phyloP scores from a whole-genome alignment of 1,284 basidiomycete genomes.

The Ceratobasidium theobromae region DNA sequence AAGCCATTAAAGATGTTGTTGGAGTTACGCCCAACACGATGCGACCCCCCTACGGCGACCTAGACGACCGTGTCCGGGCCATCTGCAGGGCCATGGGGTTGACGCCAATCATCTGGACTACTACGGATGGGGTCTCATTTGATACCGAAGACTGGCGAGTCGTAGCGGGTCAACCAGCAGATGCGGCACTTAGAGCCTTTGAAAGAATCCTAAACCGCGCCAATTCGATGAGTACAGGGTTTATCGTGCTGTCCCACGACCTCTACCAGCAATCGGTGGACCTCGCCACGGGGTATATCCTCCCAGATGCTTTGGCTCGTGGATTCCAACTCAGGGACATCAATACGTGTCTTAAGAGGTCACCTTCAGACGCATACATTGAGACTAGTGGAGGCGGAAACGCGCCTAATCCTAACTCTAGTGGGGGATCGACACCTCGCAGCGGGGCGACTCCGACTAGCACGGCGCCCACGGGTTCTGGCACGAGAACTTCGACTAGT shows the following conservation, averaged over 20 bases:
- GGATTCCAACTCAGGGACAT: slow-evolving; percentile 39
- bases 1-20: slow-evolving; percentile 76
- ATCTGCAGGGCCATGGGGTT: slow-evolving; percentile 71
- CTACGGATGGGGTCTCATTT: slow-evolving; percentile 54
- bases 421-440: too few relatives aligned
- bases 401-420: too few relatives aligned
- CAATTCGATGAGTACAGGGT: slow-evolving; percentile 53
- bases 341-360: background rate
- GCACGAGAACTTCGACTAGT: too few relatives aligned
- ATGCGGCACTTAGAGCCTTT: background rate
- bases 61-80: slow-evolving; percentile 79
- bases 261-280: slow-evolving; percentile 68
- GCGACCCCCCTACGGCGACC: slow-evolving; percentile 68
- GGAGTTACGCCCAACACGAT: slow-evolving; percentile 69
- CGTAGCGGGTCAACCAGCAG: background rate
- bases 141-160: slow-evolving; percentile 59
- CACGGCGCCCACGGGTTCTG: too few relatives aligned
- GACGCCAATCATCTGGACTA: slow-evolving; percentile 68
- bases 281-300: slow-evolving; percentile 68
- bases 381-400: too few relatives aligned
- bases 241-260: slow-evolving; percentile 64
- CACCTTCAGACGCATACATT: slow-evolving; percentile 3
- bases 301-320: slow-evolving; percentile 61
- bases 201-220: slow-evolving; percentile 60
- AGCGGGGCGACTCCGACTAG: too few relatives aligned